A percentile compares a stretch with the other conserved stretches of the same genome.
phyloP scores from a whole-genome alignment of 1,284 basidiomycete species.

The Coriolopsis trogii region DNA sequence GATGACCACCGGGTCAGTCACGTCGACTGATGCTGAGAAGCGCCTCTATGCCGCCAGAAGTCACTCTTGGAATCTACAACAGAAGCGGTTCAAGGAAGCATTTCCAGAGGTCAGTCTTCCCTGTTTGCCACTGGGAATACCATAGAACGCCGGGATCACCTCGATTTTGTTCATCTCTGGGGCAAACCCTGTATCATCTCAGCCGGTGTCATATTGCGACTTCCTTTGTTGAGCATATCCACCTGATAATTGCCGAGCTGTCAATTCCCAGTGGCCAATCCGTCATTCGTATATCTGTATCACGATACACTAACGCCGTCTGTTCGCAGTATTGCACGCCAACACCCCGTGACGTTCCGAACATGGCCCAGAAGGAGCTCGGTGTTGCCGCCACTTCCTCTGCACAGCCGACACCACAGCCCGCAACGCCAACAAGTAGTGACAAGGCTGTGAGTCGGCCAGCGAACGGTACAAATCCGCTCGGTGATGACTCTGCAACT shows the following conservation, averaged over 20 bases:
- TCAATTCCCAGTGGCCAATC: no score
- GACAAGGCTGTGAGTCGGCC: constrained; percentile 21
- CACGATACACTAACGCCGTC: background rate
- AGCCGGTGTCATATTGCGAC: background rate
- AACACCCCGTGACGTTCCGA: constrained; percentile 73
- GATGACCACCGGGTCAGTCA: constrained; percentile 93
- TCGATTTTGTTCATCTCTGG: background rate
- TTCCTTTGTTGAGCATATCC: no score
- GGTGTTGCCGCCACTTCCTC: constrained; percentile 36
- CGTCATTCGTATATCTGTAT: background rate
- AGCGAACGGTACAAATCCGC: constrained; percentile 13
- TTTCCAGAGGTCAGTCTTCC: constrained; percentile 75
- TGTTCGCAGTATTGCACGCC: constrained; percentile 69
- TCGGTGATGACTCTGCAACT: constrained; percentile 14
- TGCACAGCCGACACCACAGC: background rate
- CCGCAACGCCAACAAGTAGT: no score
- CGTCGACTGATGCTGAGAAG: constrained; percentile 81
- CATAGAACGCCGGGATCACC: background rate
- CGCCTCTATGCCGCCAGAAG: constrained; percentile 76
- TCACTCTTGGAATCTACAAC: constrained; percentile 83
- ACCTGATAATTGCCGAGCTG: no score
- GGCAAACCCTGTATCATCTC: constrained; percentile 4
- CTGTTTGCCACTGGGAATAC: background rate
- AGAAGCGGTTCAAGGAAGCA: constrained; percentile 82
- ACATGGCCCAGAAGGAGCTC: constrained; percentile 83